A percentile compares a stretch with the other conserved stretches of the same genome.
Conservation (phyloP, 2,329 filamentous ascomycete genomes). For the Elsinoe fawcettii region DNA sequence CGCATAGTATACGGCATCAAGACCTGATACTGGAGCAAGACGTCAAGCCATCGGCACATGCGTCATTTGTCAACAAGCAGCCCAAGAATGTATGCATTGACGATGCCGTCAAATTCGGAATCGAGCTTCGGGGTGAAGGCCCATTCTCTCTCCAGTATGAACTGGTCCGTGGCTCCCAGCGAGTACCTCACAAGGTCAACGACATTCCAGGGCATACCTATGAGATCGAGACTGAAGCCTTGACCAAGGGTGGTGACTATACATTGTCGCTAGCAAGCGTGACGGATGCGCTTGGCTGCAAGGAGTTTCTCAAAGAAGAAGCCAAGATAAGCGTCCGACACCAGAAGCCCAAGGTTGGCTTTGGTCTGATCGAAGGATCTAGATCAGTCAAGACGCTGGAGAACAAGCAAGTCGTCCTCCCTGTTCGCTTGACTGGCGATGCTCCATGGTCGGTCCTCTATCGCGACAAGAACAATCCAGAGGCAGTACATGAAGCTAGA, state of each 20-base stretch:
- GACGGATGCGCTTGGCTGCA: conserved; percentile 78
- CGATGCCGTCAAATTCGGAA: conserved; percentile 65
- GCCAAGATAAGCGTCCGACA: conserved; percentile 78
- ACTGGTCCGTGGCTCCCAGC: conserved; percentile 79
- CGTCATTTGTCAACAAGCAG: conserved; percentile 54
- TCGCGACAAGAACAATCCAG: conserved; percentile 36
- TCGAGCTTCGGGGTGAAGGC: conserved; percentile 69
- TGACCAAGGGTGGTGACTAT: conserved; percentile 82
- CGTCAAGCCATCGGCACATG: conserved; percentile 86
- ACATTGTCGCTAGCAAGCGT: conserved; percentile 77
- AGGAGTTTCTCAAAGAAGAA: conserved; percentile 76
- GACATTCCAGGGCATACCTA: conserved; percentile 56
- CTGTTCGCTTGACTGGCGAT: conserved; percentile 76
- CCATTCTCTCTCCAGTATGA: conserved; percentile 92
- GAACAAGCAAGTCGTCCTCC: conserved; percentile 63
- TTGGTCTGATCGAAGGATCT: conserved; percentile 78
- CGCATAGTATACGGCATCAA: conserved; percentile 53
- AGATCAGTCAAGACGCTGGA: conserved; percentile 69
- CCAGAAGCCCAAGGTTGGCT: conserved; percentile 78
- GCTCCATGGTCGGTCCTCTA: conserved; percentile 77
- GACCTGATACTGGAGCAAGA: conserved; percentile 69
- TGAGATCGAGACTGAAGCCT: conserved; percentile 65
- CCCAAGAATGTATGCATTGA: conserved; percentile 71
- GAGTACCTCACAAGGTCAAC: conserved; percentile 58
- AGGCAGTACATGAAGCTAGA: conserved; percentile 27